Base-by-base conservation (phyloP, 2,329 filamentous ascomycete species). In the Emmonsiellopsis sp. region DNA sequence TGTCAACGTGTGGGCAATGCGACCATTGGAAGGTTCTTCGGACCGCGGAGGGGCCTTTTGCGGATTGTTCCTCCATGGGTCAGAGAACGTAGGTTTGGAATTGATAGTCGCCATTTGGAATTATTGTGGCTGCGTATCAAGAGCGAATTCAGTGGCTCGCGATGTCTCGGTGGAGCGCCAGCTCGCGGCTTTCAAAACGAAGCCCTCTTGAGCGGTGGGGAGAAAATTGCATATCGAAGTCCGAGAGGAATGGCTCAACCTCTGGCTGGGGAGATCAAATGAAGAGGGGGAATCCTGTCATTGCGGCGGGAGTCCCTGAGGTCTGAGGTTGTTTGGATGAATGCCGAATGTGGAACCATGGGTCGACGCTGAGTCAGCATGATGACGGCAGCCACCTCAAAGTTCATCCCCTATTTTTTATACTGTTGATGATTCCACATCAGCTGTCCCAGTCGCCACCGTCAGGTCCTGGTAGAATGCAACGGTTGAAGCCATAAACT, bases 1-100 rank as follows among this genome's bases (percentile, higher is more conserved):
- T 8, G 74, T 76, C 54, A 77, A 66, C 21, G 74, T 77, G 60
- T 77, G 74, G 53, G 71, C 68, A 56, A 71, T 67, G 55, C 71
- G 71, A 52, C 67, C 64, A 58, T 71, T 67, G 27, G 68, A 64
- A 8, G 58, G 58, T 33, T 67, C 62, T 39, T 60, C 58, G 45
- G 61, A 62, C 46, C 62, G 62, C 49, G 64, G 62, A 49, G 65
- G 60, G 42, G 54, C 53, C 60, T 55, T 65, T 48, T 61, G 60
- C 49, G 65, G 62, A 55, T 62, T 51, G 31, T 60, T 59, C 62
- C 62, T 32, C 50, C 42, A 52, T 13, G 33, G 42, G 32, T 39
- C 42, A 13, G 50, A 37, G 33, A 44, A 45, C 8, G 42, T 6
- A 3, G 42, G 32, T 13, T 46, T 36, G n/a, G 42, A 10, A 36